phyloP scores from a whole-genome alignment of 768 basidiomycete genomes.

The Crassisporium funariophilum region DNA sequence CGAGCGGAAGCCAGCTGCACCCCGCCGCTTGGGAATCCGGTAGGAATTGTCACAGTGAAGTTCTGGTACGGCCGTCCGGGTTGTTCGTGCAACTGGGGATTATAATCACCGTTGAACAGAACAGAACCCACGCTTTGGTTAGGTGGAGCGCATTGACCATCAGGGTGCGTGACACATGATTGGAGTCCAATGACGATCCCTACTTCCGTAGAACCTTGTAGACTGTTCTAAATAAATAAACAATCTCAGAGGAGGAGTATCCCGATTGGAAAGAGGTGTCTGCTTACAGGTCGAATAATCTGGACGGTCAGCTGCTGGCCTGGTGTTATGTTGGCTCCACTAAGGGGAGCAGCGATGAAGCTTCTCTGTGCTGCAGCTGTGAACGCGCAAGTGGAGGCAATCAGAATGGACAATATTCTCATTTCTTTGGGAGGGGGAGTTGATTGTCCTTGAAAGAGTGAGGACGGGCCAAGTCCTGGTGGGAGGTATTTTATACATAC shows the following conservation, averaged over 20 bases:
- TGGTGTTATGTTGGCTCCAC: conserved; percentile 24
- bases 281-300: conserved; percentile 40
- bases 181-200: conserved; percentile 45
- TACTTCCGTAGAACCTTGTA: conserved; percentile 44
- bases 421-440: too few species aligned
- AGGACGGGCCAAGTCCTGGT: too few species aligned
- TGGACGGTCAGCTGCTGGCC: conserved; percentile 37
- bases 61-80: conserved; percentile 44
- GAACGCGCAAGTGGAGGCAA: conserved; percentile 22
- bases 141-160: conserved; percentile 21
- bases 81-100: conserved; percentile 33
- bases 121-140: conserved; percentile 35
- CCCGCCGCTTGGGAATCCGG: conserved; percentile 19
- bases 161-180: conserved; percentile 31
- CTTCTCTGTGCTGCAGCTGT: conserved; percentile 40
- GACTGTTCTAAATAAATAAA: conserved; percentile 29
- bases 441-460: too few species aligned
- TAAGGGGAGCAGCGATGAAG: conserved; percentile 34
- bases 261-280: neutral
- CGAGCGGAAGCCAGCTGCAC: conserved; percentile 31
- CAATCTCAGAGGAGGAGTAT: neutral
- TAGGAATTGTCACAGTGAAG: conserved; percentile 40
- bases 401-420: conserved; percentile 14
- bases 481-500: too few species aligned
- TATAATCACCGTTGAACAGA: conserved; percentile 43